phyloP scores from a whole-genome alignment of 2,329 filamentous ascomycete species.

The Colletotrichum limetticola region DNA sequence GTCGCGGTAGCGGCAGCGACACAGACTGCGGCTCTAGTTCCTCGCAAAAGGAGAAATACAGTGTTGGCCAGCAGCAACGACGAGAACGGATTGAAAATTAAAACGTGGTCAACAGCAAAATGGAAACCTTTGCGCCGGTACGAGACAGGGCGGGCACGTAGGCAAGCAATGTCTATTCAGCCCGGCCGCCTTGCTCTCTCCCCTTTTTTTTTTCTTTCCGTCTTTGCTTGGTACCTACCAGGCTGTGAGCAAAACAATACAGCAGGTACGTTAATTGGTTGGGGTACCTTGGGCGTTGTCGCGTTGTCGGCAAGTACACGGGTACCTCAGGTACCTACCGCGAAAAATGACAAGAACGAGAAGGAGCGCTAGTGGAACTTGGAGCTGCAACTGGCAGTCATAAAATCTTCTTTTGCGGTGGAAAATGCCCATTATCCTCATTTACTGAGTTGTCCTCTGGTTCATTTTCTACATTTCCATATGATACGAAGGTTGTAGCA shows the following conservation, averaged over 20 bases:
- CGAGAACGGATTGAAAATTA: not conserved
- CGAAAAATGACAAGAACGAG: not conserved
- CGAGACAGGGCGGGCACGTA: not conserved
- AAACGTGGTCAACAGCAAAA: not conserved
- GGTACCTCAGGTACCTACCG: not conserved
- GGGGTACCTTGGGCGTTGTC: not conserved
- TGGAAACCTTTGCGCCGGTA: not conserved
- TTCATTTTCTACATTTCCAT: not conserved
- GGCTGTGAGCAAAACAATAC: not conserved
- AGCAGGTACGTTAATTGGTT: not conserved
- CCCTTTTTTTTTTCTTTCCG: not conserved
- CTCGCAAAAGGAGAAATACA: not conserved
- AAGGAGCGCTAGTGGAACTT: not conserved
- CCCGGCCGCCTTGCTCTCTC: not conserved
- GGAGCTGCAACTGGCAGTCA: not conserved
- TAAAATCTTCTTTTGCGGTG: not conserved
- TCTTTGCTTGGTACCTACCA: not conserved
- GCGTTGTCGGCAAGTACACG: not conserved
- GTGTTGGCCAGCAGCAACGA: not conserved
- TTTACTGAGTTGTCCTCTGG: not conserved
- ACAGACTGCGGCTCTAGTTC: not conserved
- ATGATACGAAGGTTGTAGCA: not conserved
- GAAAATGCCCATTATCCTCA: not conserved
- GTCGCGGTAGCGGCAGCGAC: not conserved
- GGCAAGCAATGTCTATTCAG: not conserved